Percentiles rank a stretch among this genome's conserved stretches.
Conservation (phyloP, 306 rosid genomes). For the Cucurbita maxima region DNA sequence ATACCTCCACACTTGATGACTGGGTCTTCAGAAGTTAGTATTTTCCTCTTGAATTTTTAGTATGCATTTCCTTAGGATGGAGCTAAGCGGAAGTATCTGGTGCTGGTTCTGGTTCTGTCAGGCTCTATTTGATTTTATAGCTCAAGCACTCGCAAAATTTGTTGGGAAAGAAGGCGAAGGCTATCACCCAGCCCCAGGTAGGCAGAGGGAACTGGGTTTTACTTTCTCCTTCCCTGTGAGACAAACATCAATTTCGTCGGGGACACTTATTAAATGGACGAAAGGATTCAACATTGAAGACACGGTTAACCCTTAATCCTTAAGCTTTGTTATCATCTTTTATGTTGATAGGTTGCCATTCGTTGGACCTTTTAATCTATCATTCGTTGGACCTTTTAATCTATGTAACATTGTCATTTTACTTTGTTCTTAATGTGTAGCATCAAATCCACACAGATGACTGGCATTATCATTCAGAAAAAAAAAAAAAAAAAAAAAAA, state of each 20-base stretch:
- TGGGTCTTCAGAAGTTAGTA: slow-evolving; percentile 61
- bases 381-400: not conserved
- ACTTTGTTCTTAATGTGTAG: not conserved
- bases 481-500: not conserved
- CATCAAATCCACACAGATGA: not conserved
- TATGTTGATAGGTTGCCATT: not conserved
- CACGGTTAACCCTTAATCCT: slow-evolving; percentile 40
- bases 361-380: not conserved
- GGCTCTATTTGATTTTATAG: slow-evolving; percentile 81
- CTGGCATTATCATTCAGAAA: not conserved
- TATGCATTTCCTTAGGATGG: not conserved
- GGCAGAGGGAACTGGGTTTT: slow-evolving; percentile 91
- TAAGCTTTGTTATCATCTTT: slow-evolving; percentile 9
- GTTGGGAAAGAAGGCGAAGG: slow-evolving; percentile 64
- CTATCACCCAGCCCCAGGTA: slow-evolving; percentile 54
- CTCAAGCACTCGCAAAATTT: slow-evolving; percentile 54
- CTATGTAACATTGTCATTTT: not conserved
- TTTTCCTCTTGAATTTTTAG: slow-evolving; percentile 12
- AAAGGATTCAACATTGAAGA: slow-evolving; percentile 86
- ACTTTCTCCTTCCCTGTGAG: slow-evolving; percentile 96
- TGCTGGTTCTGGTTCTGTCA: slow-evolving; percentile 24
- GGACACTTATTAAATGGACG: slow-evolving; percentile 83
- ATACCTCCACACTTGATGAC: slow-evolving; percentile 87
- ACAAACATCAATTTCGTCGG: slow-evolving; percentile 85
- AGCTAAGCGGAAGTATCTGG: slow-evolving; percentile 5